Conservation (phyloP, 192 early-diverging fungal genomes). For the Entophlyctis luteolus region DNA sequence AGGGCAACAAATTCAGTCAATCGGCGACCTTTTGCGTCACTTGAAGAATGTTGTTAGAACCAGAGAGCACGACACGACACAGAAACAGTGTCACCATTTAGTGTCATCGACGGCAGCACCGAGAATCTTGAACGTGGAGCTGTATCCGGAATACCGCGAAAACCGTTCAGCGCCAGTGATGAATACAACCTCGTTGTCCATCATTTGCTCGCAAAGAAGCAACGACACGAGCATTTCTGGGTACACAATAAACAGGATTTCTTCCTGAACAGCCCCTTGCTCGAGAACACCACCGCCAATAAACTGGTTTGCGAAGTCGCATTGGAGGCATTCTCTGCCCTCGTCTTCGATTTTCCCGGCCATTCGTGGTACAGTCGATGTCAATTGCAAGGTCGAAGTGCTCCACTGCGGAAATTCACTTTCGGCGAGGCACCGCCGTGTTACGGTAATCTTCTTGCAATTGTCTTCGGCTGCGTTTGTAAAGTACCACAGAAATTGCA, state of each 20-base stretch:
- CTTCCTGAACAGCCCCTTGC: conserved; percentile 49
- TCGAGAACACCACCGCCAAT: conserved; percentile 43
- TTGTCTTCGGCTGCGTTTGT: background rate
- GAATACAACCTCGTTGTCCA: conserved; percentile 36
- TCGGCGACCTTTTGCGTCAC: conserved; percentile 26
- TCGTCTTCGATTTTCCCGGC: conserved; percentile 48
- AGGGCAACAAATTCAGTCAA: conserved; percentile 39
- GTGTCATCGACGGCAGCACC: conserved; percentile 26
- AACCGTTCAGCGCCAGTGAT: conserved; percentile 43
- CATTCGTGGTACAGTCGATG: conserved; percentile 5
- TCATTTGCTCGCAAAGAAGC: conserved; percentile 37
- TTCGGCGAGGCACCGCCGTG: conserved; percentile 25
- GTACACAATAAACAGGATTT: conserved; percentile 47
- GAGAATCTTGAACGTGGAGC: conserved; percentile 32
- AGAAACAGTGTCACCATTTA: background rate
- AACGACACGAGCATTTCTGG: conserved; percentile 45
- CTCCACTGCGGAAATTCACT: conserved; percentile 30
- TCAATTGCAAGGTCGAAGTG: background rate
- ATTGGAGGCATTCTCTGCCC: conserved; percentile 26
- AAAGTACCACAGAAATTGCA: too few relatives aligned
- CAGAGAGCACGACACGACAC: background rate
- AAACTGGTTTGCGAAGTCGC: conserved; percentile 50
- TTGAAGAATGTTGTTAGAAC: background rate
- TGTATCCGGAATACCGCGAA: conserved; percentile 43
- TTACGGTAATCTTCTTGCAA: conserved; percentile 31